Conservation (phyloP, 352 stramenopile genomes). For the Phytophthora capsici region DNA sequence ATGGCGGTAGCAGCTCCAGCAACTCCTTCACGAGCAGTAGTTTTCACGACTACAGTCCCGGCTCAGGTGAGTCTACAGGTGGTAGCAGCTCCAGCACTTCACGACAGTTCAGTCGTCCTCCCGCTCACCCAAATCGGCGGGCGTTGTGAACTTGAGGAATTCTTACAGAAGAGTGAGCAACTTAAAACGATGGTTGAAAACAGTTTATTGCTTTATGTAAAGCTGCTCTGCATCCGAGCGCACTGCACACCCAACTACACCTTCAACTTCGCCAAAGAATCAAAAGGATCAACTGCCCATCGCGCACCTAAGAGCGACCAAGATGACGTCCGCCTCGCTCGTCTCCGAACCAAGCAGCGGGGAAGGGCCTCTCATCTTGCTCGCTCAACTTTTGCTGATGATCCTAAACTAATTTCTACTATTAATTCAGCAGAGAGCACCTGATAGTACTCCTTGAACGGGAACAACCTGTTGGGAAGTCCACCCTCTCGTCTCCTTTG, state of each 20-base stretch:
- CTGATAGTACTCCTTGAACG: conserved; percentile 89
- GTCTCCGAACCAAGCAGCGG: conserved; percentile 49
- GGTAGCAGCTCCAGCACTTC: conserved; percentile 17
- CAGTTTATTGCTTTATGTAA: conserved; percentile 40
- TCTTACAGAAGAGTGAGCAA: neutral
- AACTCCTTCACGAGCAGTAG: conserved; percentile 74
- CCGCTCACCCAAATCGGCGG: conserved; percentile 74
- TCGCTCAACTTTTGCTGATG: conserved; percentile 65
- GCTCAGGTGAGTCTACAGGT: conserved; percentile 20
- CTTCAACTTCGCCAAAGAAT: conserved; percentile 23
- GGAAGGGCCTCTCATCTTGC: conserved; percentile 54
- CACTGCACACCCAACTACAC: conserved; percentile 16
- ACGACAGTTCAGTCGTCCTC: conserved; percentile 46
- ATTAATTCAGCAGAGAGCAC: conserved; percentile 86
- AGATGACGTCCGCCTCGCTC: conserved; percentile 56
- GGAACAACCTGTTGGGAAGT: conserved; percentile 74
- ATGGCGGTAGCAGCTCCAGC: conserved; percentile 32
- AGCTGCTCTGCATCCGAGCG: conserved; percentile 32
- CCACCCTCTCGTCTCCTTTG: conserved; percentile 24
- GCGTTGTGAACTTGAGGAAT: conserved; percentile 44
- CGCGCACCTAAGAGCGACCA: conserved; percentile 74
- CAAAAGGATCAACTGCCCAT: conserved; percentile 48
- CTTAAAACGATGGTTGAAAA: conserved; percentile 26
- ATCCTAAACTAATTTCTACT: conserved; percentile 81
- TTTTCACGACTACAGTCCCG: conserved; percentile 50